Evolutionary conservation across 192 early-diverging fungal species (phyloP).

Genomic region (Paraglomus occultum): DNA sequence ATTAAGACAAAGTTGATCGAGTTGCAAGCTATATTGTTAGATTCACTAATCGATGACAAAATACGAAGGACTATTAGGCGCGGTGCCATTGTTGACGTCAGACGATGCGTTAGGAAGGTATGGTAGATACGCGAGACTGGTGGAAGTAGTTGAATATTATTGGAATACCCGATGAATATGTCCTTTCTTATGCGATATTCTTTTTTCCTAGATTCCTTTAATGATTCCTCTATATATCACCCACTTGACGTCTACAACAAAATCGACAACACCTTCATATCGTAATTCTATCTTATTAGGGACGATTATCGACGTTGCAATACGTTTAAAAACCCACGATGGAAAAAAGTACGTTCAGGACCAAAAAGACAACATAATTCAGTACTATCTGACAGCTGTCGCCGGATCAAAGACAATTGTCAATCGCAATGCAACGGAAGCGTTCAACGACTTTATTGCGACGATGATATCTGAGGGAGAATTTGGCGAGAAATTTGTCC

Average conservation of each 20-base stretch:
- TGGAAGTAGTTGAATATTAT: neutral
- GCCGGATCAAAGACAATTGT: slow-evolving; percentile 54
- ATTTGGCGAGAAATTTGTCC: slow-evolving; percentile 58
- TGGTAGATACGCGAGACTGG: neutral
- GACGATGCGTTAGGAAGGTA: slow-evolving; percentile 55
- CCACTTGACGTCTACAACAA: slow-evolving; percentile 40
- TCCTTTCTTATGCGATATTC: slow-evolving; percentile 29
- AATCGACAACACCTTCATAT: slow-evolving; percentile 43
- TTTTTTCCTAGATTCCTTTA: slow-evolving; percentile 41
- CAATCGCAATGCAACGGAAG: slow-evolving; percentile 43
- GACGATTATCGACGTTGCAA: slow-evolving; percentile 55
- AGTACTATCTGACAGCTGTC: slow-evolving; percentile 58
- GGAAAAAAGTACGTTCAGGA: slow-evolving; percentile 17
- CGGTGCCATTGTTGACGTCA: slow-evolving; percentile 53
- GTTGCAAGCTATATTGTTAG: slow-evolving; percentile 52
- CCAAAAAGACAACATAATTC: slow-evolving; percentile 43
- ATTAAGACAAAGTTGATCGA: slow-evolving; percentile 35
- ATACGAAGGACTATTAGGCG: slow-evolving; percentile 52
- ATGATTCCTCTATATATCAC: slow-evolving; percentile 53
- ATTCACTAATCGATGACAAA: slow-evolving; percentile 46
- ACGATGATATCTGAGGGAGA: slow-evolving; percentile 48
- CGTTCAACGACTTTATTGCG: slow-evolving; percentile 63
- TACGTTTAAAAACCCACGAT: slow-evolving; percentile 45
- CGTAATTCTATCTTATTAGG: slow-evolving; percentile 60
- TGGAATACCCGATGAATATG: neutral